Evolutionary conservation across 2,329 filamentous ascomycete genomes (phyloP).

Genomic region (Claviceps sp.): DNA sequence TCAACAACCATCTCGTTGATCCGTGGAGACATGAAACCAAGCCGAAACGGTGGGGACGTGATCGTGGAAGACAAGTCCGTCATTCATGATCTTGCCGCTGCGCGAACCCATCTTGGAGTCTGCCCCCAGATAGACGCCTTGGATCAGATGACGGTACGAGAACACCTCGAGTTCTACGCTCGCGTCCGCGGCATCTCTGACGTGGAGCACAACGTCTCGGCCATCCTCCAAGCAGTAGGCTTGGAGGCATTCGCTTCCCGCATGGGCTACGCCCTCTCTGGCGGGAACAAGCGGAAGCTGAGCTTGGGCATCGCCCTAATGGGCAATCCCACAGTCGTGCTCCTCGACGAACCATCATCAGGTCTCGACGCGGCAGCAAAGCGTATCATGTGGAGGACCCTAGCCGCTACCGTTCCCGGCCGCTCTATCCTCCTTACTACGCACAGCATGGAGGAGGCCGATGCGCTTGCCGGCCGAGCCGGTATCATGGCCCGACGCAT

Average conservation of each 20-base stretch:
- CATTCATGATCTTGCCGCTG: slow-evolving; percentile 54
- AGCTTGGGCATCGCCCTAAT: slow-evolving; percentile 82
- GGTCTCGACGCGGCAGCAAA: slow-evolving; percentile 88
- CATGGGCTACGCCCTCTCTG: slow-evolving; percentile 68
- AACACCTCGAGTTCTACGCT: slow-evolving; percentile 83
- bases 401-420: slow-evolving; percentile 59
- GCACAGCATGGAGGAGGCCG: slow-evolving; percentile 91
- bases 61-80: slow-evolving; percentile 69
- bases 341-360: slow-evolving; percentile 80
- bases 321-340: slow-evolving; percentile 75
- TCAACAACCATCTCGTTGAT: slow-evolving; percentile 82
- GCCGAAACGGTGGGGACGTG: slow-evolving; percentile 58
- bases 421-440: slow-evolving; percentile 81
- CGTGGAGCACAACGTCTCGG: slow-evolving; percentile 62
- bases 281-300: slow-evolving; percentile 89
- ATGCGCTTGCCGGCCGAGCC: slow-evolving; percentile 69
- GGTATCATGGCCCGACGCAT: slow-evolving; percentile 79
- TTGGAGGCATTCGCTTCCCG: slow-evolving; percentile 56
- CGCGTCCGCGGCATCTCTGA: slow-evolving; percentile 65
- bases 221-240: slow-evolving; percentile 71
- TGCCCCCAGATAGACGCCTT: slow-evolving; percentile 83
- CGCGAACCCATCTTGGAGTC: slow-evolving; percentile 70
- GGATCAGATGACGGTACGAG: slow-evolving; percentile 78
- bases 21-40: slow-evolving; percentile 72
- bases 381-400: slow-evolving; percentile 82